A percentile compares a stretch with the other conserved stretches of the same genome.
phyloP scores from a whole-genome alignment of 768 basidiomycete genomes.

The Mycena maculata region DNA sequence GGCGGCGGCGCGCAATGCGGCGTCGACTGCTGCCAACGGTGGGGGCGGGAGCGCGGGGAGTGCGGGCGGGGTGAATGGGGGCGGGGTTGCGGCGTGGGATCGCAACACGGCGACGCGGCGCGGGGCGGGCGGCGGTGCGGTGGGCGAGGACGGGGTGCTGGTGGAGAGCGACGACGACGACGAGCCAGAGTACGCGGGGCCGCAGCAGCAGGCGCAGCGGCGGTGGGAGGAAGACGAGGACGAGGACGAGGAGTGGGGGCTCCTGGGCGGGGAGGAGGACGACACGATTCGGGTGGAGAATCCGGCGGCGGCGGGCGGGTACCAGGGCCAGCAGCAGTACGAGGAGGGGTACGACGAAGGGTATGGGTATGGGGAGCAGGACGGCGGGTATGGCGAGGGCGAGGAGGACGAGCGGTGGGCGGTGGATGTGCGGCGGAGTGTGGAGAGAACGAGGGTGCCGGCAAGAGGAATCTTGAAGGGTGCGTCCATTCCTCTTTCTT shows the following conservation, averaged over 20 bases:
- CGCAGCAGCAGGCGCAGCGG: slow-evolving; percentile 44
- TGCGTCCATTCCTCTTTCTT: slow-evolving; percentile 38
- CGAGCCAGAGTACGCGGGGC: slow-evolving; percentile 58
- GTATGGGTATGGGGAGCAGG: slow-evolving; percentile 54
- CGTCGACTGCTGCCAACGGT: slow-evolving; percentile 48
- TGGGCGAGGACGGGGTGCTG: slow-evolving; percentile 76
- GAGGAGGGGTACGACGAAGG: slow-evolving; percentile 65
- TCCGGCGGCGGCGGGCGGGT: slow-evolving; percentile 63
- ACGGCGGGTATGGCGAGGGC: slow-evolving; percentile 61
- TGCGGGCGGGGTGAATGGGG: slow-evolving; percentile 45
- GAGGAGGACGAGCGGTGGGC: slow-evolving; percentile 85
- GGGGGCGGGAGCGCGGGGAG: slow-evolving; percentile 41
- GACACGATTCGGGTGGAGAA: slow-evolving; percentile 78
- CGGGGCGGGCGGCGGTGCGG: slow-evolving; percentile 50
- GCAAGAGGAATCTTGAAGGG: slow-evolving; percentile 89
- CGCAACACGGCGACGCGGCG: slow-evolving; percentile 77
- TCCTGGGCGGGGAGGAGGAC: slow-evolving; percentile 65
- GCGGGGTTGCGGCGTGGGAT: slow-evolving; percentile 79
- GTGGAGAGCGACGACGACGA: slow-evolving; percentile 73
- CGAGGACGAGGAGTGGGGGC: slow-evolving; percentile 84
- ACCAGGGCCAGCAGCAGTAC: too few relatives aligned
- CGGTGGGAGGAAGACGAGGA: slow-evolving; percentile 71
- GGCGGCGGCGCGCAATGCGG: slow-evolving; percentile 68
- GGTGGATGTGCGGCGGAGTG: slow-evolving; percentile 73
- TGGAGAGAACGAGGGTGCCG: slow-evolving; percentile 74